Evolutionary conservation across 2,329 filamentous ascomycete species (phyloP), one percentile per base, ranked within the genome.

Genomic region (Fusarium buharicum): DNA sequence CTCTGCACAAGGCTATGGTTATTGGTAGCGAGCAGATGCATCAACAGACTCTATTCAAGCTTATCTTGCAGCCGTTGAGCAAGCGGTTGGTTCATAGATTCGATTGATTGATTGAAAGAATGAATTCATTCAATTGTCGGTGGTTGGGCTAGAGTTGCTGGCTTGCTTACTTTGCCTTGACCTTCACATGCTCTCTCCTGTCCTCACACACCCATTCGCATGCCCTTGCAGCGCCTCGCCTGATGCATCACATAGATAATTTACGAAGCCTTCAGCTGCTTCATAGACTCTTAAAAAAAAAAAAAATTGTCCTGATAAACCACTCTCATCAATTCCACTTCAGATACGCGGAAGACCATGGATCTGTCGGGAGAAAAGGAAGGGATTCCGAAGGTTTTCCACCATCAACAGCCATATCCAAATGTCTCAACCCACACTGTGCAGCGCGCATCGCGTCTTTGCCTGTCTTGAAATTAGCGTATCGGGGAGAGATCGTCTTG

Each of bases 391-490:
- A 33, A 40, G 16, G 22, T 51, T 57, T 50, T 27, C 31, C 39
- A 33, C n/a, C 14, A 43, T 22, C 44, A 49, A 38, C 41, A 24
- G 31, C 34, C n/a, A 31, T 43, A 16, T 24, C 18, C 36, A 44
- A 47, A 46, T 60, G 28, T 44, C 38, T 49, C 46, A 24, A 8
- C 24, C 18, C 40, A 47, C 52, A 64, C 56, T 30, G 61, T 64
- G 51, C 44, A 40, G 37, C 37, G 39, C 49, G 40, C 36, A 31
- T 62, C 38, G 41, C 38, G 47, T 48, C 44, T 46, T 38, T 48
- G 40, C 37, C 47, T 50, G 48, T 59, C 54, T 56, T 24, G 27
- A 38, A 33, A 16, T 41, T 65, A 48, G 62, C 48, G 61, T 37
- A 53, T 65, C 56, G 47, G 43, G 57, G 27, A 13, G 27, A 9